Evolutionary conservation across 139 green algal species (phyloP).

Genomic region (Chlamydomonas urium): DNA sequence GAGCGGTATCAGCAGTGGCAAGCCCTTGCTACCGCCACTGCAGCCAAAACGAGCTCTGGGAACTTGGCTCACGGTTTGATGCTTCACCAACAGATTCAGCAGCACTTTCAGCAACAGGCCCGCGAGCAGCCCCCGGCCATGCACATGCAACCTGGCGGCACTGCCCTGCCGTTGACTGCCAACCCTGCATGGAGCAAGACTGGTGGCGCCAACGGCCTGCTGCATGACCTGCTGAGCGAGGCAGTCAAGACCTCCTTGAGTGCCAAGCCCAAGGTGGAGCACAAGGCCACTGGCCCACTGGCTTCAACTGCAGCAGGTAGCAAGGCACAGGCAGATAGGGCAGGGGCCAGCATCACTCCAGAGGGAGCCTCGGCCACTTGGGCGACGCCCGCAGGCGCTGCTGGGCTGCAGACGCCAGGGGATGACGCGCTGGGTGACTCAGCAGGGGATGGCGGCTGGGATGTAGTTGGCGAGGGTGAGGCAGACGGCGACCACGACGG

Average conservation of each 20-base stretch:
- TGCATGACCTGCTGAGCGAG: conserved; percentile 1
- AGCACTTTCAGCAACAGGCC: not conserved
- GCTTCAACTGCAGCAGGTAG: not conserved
- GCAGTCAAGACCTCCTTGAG: no score
- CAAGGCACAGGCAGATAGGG: not conserved
- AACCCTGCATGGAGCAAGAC: not conserved
- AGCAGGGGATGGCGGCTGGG: not conserved
- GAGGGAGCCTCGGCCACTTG: not conserved
- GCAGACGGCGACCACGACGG: not conserved
- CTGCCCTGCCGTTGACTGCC: not conserved
- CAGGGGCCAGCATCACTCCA: not conserved
- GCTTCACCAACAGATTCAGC: not conserved
- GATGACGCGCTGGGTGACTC: not conserved
- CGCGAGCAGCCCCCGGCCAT: not conserved
- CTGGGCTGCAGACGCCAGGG: not conserved
- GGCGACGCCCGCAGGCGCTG: no score
- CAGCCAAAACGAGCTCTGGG: not conserved
- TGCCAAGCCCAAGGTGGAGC: no score
- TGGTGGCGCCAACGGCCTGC: not conserved
- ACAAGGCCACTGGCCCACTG: not conserved
- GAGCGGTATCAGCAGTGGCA: no score
- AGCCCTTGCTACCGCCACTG: no score
- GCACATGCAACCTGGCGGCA: no score
- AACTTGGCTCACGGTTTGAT: not conserved
- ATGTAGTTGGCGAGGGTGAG: no score